Evolutionary conservation across 2,329 filamentous ascomycete species (phyloP).

Genomic region (Phialophora expanda): DNA sequence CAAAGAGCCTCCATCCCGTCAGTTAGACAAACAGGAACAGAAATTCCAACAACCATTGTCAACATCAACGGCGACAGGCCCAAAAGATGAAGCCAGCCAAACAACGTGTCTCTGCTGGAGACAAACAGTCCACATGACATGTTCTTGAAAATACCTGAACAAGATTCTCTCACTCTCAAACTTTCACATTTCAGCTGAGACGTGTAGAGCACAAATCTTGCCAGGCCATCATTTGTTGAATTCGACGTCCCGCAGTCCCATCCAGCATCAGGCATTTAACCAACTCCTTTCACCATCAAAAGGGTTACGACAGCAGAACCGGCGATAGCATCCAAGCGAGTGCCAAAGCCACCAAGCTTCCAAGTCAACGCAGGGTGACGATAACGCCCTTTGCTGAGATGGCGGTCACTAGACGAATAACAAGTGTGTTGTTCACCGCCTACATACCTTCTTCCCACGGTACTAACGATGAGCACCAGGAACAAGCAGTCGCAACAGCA

Average conservation of each 20-base stretch:
- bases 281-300: not conserved
- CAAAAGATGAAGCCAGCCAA: not conserved
- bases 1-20: slow-evolving; percentile 5
- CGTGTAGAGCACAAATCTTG: not conserved
- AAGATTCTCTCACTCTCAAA: not conserved
- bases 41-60: not conserved
- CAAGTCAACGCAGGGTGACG: not conserved
- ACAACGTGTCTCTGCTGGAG: not conserved
- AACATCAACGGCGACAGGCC: not conserved
- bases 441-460: not conserved
- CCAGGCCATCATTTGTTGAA: not conserved
- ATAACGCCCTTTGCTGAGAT: not conserved
- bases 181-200: not conserved
- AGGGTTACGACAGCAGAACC: not conserved
- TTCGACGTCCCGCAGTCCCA: not conserved
- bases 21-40: slow-evolving; percentile 13
- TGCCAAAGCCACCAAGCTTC: not conserved
- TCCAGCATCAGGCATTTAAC: not conserved
- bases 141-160: not conserved
- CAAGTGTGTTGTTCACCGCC: not conserved
- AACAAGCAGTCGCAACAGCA: not conserved
- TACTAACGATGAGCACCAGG: not conserved
- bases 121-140: not conserved
- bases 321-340: not conserved
- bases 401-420: not conserved